phyloP scores from a whole-genome alignment of 73 alveolate genomes.

The Diophrys sp. region DNA sequence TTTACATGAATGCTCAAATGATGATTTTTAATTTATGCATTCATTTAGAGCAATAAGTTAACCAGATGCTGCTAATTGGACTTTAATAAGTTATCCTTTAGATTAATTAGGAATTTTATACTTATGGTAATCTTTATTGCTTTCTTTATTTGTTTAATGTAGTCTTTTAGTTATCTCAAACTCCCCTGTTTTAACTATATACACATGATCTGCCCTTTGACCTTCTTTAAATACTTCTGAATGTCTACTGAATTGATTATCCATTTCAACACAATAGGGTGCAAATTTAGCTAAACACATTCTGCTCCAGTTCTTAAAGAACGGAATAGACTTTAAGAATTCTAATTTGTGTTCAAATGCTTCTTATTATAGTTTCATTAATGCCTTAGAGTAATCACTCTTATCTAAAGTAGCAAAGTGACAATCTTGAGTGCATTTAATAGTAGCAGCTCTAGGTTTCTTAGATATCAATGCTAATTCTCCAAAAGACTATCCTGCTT shows the following conservation, averaged over 20 bases:
- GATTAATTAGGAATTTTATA: too few relatives aligned
- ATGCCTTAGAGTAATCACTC: slow-evolving; percentile 38
- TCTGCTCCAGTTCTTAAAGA: slow-evolving; percentile 45
- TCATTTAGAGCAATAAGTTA: too few relatives aligned
- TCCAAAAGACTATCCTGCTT: slow-evolving; percentile 69
- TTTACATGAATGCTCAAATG: too few relatives aligned
- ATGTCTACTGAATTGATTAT: slow-evolving; percentile 32
- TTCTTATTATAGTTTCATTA: slow-evolving; percentile 23
- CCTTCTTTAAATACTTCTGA: slow-evolving; percentile 50
- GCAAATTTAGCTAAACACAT: slow-evolving; percentile 19
- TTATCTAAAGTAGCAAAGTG: slow-evolving; percentile 53
- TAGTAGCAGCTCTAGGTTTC: slow-evolving; percentile 73
- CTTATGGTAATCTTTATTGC: too few relatives aligned
- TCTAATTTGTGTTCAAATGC: slow-evolving; percentile 25
- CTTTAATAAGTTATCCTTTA: too few relatives aligned
- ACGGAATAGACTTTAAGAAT: slow-evolving; percentile 30
- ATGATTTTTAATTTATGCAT: too few relatives aligned
- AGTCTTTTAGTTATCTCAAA: slow-evolving; percentile 27
- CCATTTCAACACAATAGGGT: slow-evolving; percentile 35
- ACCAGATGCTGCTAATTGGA: too few relatives aligned
- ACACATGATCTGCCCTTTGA: slow-evolving; percentile 23
- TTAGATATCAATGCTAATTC: slow-evolving; percentile 73
- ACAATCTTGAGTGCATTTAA: slow-evolving; percentile 37
- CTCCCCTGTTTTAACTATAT: slow-evolving; percentile 35
- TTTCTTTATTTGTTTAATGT: too few relatives aligned